Evolutionary conservation across 495 filamentous ascomycete species (phyloP).

Genomic region (Glutinoglossum americanum): DNA sequence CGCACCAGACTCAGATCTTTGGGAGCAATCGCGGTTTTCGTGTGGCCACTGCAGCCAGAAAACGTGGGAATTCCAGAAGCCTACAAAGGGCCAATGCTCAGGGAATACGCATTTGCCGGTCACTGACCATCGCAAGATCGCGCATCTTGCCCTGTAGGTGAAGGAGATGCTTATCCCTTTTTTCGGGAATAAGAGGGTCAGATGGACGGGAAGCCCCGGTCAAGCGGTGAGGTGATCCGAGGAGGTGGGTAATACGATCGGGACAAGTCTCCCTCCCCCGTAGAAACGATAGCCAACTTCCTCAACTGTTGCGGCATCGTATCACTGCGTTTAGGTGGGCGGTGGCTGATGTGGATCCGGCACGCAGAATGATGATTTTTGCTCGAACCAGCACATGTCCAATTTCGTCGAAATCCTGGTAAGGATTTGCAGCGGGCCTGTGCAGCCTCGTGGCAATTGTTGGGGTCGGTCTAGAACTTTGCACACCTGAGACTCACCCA

Average conservation of each 20-base stretch:
- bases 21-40: too few species aligned
- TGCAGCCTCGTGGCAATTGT: not conserved
- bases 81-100: too few species aligned
- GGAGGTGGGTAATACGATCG: too few species aligned
- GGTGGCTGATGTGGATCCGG: not conserved
- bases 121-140: not conserved
- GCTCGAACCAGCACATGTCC: not conserved
- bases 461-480: not conserved
- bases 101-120: not conserved
- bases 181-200: not conserved
- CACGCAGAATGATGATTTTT: not conserved
- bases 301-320: not conserved
- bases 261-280: not conserved
- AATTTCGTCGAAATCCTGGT: not conserved
- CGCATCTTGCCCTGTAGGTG: not conserved
- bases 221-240: not conserved
- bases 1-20: too few species aligned
- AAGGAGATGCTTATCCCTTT: not conserved
- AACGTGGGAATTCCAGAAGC: too few species aligned
- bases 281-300: not conserved
- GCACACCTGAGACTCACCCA: not conserved
- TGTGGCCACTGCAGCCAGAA: too few species aligned
- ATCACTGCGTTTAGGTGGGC: not conserved
- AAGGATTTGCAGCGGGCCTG: not conserved
- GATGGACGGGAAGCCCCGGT: not conserved